Conservation (phyloP, 495 filamentous ascomycete species). For the Pyronema omphalodes region DNA sequence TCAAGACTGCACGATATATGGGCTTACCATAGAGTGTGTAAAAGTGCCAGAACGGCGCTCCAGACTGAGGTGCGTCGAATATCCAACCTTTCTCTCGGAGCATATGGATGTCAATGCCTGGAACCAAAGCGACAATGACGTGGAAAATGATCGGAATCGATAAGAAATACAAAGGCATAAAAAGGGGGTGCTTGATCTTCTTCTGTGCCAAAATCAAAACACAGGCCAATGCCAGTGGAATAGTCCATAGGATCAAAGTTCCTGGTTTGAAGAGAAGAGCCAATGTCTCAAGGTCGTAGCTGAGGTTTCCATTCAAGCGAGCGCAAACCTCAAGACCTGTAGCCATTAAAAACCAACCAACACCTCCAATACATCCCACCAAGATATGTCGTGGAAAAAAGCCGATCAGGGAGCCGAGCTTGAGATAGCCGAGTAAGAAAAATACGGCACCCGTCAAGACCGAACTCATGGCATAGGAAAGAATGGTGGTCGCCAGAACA, state of each 20-base stretch:
- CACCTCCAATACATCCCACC: conserved; percentile 93
- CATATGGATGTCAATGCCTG: conserved; percentile 39
- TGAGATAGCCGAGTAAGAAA: conserved; percentile 69
- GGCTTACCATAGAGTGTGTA: conserved; percentile 76
- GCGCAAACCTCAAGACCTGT: conserved; percentile 94
- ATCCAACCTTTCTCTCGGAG: conserved; percentile 68
- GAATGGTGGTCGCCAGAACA: conserved; percentile 80
- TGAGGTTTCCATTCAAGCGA: conserved; percentile 61
- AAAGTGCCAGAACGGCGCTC: conserved; percentile 90
- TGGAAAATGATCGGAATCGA: conserved; percentile 67
- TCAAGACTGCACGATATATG: not conserved
- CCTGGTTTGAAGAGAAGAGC: conserved; percentile 48
- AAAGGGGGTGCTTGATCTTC: conserved; percentile 56
- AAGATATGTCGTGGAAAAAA: conserved; percentile 93
- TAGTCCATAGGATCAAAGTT: conserved; percentile 64
- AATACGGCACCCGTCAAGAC: conserved; percentile 81
- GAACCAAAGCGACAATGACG: conserved; percentile 48
- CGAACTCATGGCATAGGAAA: conserved; percentile 78
- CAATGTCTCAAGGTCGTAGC: conserved; percentile 59
- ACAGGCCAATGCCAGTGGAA: conserved; percentile 59
- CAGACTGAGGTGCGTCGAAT: conserved; percentile 64
- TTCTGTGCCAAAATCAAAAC: conserved; percentile 56
- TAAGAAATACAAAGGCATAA: conserved; percentile 76
- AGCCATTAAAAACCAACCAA: conserved; percentile 85
- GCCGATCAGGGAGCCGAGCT: conserved; percentile 74